phyloP scores from a whole-genome alignment of 2,329 filamentous ascomycete genomes.

The Colletotrichum sp. region DNA sequence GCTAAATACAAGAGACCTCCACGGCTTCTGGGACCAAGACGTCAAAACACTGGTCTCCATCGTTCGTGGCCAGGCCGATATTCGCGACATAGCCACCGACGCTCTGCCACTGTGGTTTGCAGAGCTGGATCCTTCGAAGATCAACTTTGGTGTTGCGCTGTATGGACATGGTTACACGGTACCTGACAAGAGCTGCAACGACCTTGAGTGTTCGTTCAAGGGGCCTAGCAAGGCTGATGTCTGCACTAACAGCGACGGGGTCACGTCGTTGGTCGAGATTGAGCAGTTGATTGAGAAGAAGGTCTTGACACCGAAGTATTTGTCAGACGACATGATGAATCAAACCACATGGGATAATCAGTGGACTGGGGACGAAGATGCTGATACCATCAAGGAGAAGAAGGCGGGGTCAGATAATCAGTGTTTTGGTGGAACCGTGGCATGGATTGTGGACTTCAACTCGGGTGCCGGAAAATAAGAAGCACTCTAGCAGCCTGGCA shows the following conservation, averaged over 20 bases:
- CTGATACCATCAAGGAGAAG: constrained; percentile 28
- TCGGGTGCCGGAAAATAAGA: not conserved
- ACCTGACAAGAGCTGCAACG: constrained; percentile 28
- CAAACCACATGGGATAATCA: constrained; percentile 28
- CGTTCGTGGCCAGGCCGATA: constrained; percentile 44
- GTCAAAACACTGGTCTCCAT: constrained; percentile 31
- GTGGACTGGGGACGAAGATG: constrained; percentile 30
- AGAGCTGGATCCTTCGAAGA: constrained; percentile 40
- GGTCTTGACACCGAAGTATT: constrained; percentile 21
- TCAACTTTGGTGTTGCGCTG: constrained; percentile 51
- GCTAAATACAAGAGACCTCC: constrained; percentile 24
- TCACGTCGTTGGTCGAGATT: constrained; percentile 36
- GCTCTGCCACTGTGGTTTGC: constrained; percentile 46
- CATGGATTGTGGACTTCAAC: constrained; percentile 33
- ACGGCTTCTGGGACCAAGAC: constrained; percentile 45
- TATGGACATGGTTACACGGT: constrained; percentile 52
- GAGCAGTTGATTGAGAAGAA: constrained; percentile 28
- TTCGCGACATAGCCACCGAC: constrained; percentile 43
- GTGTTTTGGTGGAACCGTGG: constrained; percentile 38
- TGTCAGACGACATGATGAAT: constrained; percentile 28
- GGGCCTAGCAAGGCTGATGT: constrained; percentile 29
- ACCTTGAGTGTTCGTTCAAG: constrained; percentile 25
- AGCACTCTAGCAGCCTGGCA: not conserved
- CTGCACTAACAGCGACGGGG: constrained; percentile 33
- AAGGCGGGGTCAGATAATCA: constrained; percentile 26